Conservation (phyloP, 208 protist species). For the Porcisia hertigi region DNA sequence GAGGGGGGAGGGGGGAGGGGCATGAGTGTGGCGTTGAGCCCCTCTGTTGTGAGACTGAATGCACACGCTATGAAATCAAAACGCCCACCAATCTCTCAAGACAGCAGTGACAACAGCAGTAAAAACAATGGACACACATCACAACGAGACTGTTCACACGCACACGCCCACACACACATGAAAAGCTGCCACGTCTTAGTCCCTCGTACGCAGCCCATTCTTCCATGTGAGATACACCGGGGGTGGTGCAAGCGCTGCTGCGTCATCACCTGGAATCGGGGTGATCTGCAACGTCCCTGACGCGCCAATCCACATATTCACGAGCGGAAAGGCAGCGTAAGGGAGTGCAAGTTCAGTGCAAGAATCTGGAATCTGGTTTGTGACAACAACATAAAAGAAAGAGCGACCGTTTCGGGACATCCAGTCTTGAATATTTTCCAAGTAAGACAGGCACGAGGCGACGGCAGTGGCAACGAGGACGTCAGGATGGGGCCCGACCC, state of each 20-base stretch:
- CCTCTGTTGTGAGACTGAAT: too few species aligned
- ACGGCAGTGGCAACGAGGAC: conserved; percentile 12
- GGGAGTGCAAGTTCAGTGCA: conserved; percentile 35
- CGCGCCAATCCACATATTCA: conserved; percentile 40
- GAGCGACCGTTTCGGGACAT: conserved; percentile 5
- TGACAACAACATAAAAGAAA: conserved; percentile 57
- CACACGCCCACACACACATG: background rate
- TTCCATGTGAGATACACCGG: conserved; percentile 37
- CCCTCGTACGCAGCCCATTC: conserved; percentile 33
- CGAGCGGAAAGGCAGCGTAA: conserved; percentile 52
- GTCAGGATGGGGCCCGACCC: conserved; percentile 4
- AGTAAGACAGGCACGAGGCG: conserved; percentile 32
- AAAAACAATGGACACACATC: background rate
- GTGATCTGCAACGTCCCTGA: conserved; percentile 50
- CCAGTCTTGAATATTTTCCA: conserved; percentile 52
- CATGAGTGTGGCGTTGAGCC: too few species aligned
- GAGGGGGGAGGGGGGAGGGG: too few species aligned
- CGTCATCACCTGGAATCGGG: conserved; percentile 23
- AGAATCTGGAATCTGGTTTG: conserved; percentile 32
- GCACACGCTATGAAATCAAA: too few species aligned
- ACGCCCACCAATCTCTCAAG: too few species aligned
- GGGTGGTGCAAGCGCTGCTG: conserved; percentile 3
- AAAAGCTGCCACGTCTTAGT: background rate
- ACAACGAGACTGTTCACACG: background rate
- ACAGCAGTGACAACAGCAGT: background rate